A percentile compares a stretch with the other conserved stretches of the same genome.
These are phyloP conservation scores for Eutrema heterophyllum DNA, from an alignment of 345 rosid genomes.

Conservation along the genomic window DNA sequence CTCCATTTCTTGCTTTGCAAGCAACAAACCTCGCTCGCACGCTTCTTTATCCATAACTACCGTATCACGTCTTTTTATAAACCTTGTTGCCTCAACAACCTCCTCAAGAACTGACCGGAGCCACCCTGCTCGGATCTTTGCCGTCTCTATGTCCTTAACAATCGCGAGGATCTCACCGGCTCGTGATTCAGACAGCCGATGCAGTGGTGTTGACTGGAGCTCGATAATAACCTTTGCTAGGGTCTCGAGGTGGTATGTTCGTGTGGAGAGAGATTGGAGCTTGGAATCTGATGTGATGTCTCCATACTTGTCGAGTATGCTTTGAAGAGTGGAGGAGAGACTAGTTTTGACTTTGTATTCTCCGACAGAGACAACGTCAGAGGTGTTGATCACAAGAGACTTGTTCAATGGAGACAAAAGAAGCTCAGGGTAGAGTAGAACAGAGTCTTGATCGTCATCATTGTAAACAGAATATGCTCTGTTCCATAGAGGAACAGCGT, in stretches of 20 bases:
- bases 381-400: slow-evolving; percentile 2
- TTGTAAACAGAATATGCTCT: slow-evolving; percentile 6
- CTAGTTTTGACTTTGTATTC: slow-evolving; percentile 24
- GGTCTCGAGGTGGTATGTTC: slow-evolving; percentile 26
- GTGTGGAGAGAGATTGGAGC: slow-evolving; percentile 15
- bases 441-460: not conserved
- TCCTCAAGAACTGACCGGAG: slow-evolving; percentile 30
- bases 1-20: slow-evolving; percentile 21
- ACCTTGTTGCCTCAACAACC: slow-evolving; percentile 37
- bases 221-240: slow-evolving; percentile 17
- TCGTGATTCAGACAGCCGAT: not conserved
- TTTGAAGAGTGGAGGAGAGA: slow-evolving; percentile 21
- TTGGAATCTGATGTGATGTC: slow-evolving; percentile 20
- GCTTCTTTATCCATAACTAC: slow-evolving; percentile 2
- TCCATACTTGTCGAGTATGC: slow-evolving; percentile 23
- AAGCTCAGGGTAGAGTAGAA: slow-evolving; percentile 25
- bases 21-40: not conserved
- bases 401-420: slow-evolving; percentile 13
- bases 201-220: slow-evolving; percentile 18
- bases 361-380: slow-evolving; percentile 5
- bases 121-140: slow-evolving; percentile 21
- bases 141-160: slow-evolving; percentile 24
- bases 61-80: not conserved
- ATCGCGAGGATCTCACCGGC: slow-evolving; percentile 14
- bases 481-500: slow-evolving; percentile 9